Percentiles rank a stretch among this genome's conserved stretches.
Conservation (phyloP, 192 early-diverging fungal species). For the Coemansia umbellata region DNA sequence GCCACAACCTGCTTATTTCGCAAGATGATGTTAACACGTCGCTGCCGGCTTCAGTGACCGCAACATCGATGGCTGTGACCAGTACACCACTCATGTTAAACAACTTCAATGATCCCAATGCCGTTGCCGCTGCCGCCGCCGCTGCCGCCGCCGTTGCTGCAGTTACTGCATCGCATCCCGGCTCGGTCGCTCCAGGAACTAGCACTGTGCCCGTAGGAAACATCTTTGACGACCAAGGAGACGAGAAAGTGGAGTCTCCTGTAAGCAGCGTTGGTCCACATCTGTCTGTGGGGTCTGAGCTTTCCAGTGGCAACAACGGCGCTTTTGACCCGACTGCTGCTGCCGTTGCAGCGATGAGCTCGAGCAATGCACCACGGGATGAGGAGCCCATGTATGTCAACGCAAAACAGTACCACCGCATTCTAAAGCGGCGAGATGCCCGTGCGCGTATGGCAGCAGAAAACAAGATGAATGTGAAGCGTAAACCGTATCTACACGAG, state of each 20-base stretch:
- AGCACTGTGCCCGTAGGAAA: conserved; percentile 1
- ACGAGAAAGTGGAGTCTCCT: conserved; percentile 16
- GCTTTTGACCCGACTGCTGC: conserved; percentile 45
- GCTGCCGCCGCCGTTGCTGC: conserved; percentile 28
- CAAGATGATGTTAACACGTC: conserved; percentile 30
- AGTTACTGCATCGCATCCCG: conserved; percentile 14
- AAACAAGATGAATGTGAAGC: conserved; percentile 67
- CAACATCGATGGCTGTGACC: conserved; percentile 21
- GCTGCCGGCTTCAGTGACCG: conserved; percentile 13
- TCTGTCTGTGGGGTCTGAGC: conserved; percentile 12
- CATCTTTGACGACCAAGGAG: conserved; percentile 23
- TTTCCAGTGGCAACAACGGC: conserved; percentile 7
- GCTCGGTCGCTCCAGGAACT: not conserved
- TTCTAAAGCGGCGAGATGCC: conserved; percentile 91
- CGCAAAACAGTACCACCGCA: conserved; percentile 98
- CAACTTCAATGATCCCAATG: conserved; percentile 30
- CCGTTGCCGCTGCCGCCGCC: conserved; percentile 39
- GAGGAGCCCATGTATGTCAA: conserved; percentile 97
- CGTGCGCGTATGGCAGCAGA: conserved; percentile 77
- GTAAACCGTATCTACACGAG: conserved; percentile 95
- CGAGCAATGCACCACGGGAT: conserved; percentile 49
- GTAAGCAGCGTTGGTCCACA: conserved; percentile 20
- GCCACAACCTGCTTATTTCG: conserved; percentile 39
- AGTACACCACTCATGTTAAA: conserved; percentile 34
- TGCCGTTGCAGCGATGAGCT: conserved; percentile 46